phyloP scores from a whole-genome alignment of 2,329 filamentous ascomycete genomes.

The Phialophora expanda region DNA sequence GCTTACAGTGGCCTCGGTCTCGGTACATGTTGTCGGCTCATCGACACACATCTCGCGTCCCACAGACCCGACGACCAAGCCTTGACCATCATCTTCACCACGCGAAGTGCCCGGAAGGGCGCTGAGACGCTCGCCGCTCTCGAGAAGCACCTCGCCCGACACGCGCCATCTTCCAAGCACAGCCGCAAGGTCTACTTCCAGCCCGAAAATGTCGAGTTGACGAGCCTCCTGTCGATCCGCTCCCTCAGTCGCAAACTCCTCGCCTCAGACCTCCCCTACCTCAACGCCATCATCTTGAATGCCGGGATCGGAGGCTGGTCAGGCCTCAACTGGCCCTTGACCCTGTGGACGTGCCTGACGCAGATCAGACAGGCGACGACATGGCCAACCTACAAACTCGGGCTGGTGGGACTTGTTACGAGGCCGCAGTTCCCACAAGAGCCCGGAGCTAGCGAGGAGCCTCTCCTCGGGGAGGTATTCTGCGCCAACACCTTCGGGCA shows the following conservation, averaged over 20 bases:
- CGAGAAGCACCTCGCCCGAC: constrained; percentile 63
- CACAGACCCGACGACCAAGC: constrained; percentile 60
- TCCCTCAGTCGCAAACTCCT: constrained; percentile 58
- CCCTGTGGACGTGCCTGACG: constrained; percentile 62
- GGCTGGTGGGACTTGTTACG: constrained; percentile 61
- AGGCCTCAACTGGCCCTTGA: constrained; percentile 71
- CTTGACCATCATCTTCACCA: constrained; percentile 82
- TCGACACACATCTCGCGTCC: constrained; percentile 77
- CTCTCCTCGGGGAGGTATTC: constrained; percentile 79
- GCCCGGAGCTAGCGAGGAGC: constrained; percentile 49
- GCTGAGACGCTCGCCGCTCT: constrained; percentile 71
- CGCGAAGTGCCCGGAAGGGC: constrained; percentile 75
- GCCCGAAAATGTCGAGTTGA: constrained; percentile 64
- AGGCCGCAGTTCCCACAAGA: constrained; percentile 55
- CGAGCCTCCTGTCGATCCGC: constrained; percentile 61
- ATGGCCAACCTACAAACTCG: constrained; percentile 77
- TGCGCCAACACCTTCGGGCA: constrained; percentile 94
- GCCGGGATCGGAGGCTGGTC: constrained; percentile 87
- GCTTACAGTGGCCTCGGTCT: constrained; percentile 78
- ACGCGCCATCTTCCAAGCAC: constrained; percentile 47
- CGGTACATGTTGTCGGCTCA: constrained; percentile 79
- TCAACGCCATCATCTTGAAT: constrained; percentile 83
- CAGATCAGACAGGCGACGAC: constrained; percentile 72
- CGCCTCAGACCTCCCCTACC: constrained; percentile 61
- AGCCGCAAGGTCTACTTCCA: constrained; percentile 57